Percentiles rank a stretch among this genome's conserved stretches.
These are phyloP conservation scores for Blakeslea trispora DNA, from an alignment of 371 early-diverging fungal genomes.

Conservation along the genomic window DNA sequence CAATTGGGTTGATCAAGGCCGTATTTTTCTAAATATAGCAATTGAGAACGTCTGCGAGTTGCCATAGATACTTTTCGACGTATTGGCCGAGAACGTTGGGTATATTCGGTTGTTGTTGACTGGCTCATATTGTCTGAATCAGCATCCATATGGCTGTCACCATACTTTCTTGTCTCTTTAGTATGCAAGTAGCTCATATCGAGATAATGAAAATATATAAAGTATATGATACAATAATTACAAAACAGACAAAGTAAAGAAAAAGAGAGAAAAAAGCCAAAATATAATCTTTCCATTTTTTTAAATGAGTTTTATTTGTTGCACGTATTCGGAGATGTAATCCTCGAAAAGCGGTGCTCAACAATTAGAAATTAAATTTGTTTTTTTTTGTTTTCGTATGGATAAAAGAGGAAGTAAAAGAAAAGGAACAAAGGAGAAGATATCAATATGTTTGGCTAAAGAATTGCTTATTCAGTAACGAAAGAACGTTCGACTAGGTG, in stretches of 20 bases:
- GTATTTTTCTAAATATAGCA: conserved; percentile 36
- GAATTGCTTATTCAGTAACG: too few species aligned
- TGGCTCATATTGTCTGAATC: conserved; percentile 10
- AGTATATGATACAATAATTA: neutral
- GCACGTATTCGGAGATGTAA: too few species aligned
- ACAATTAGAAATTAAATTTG: too few species aligned
- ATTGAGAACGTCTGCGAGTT: conserved; percentile 26
- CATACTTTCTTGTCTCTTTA: neutral
- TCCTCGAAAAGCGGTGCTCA: too few species aligned
- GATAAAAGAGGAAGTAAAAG: too few species aligned
- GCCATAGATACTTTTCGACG: conserved; percentile 18
- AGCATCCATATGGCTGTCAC: neutral
- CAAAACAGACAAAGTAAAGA: neutral
- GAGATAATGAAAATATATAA: neutral
- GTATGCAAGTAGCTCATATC: neutral
- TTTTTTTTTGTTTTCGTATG: too few species aligned
- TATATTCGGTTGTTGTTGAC: conserved; percentile 13
- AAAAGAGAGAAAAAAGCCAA: conserved; percentile 1
- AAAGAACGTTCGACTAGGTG: too few species aligned
- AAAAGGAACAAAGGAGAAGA: neutral
- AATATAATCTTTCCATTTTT: neutral
- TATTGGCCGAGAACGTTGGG: conserved; percentile 5
- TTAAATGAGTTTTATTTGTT: too few species aligned
- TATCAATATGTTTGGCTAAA: too few species aligned
- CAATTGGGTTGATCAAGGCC: conserved; percentile 32